Conservation (phyloP, 345 rosid genomes). For the Rhodamnia argentea region DNA sequence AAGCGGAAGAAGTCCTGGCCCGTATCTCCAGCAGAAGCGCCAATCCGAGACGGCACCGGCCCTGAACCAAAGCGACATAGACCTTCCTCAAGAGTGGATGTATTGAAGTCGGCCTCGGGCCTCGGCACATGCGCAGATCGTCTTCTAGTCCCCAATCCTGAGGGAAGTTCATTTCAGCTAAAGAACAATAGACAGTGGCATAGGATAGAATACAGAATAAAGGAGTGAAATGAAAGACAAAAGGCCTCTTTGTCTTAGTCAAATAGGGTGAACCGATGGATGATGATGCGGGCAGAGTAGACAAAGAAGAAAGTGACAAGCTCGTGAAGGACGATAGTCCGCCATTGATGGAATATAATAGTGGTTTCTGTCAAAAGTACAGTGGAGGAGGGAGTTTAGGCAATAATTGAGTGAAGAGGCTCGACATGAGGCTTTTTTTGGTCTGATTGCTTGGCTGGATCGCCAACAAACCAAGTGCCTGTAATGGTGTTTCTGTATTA, state of each 20-base stretch:
- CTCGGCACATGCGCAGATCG: not conserved
- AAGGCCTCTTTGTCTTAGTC: not conserved
- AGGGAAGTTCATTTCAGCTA: not conserved
- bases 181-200: not conserved
- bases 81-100: constrained; percentile 79
- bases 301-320: not conserved
- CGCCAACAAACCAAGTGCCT: not conserved
- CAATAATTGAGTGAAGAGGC: not conserved
- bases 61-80: constrained; percentile 30
- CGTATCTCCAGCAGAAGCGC: constrained; percentile 20
- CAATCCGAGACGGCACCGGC: constrained; percentile 24
- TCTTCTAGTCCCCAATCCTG: not conserved
- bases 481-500: not conserved
- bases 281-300: not conserved
- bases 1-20: constrained; percentile 14
- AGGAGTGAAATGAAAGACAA: not conserved
- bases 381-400: not conserved
- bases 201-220: not conserved
- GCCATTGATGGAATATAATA: not conserved
- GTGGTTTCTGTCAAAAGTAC: not conserved
- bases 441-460: not conserved
- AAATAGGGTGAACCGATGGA: not conserved
- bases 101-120: constrained; percentile 20
- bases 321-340: not conserved
- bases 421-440: not conserved